phyloP scores from a whole-genome alignment of 805 yeast species.

The Saccharomyces paradoxus region DNA sequence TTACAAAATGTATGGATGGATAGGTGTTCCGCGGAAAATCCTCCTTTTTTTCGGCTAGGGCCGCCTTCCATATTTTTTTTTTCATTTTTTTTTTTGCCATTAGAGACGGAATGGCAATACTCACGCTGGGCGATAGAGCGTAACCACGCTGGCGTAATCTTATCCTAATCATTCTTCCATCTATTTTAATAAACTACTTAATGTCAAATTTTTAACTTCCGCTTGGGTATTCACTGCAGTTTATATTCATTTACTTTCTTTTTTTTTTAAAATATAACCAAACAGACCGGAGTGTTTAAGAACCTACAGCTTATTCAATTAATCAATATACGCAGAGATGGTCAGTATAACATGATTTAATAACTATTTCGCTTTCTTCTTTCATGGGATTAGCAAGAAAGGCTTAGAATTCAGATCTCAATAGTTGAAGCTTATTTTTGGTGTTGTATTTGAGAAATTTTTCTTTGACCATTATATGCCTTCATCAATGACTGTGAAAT shows the following conservation, averaged over 20 bases:
- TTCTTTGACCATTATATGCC: background rate
- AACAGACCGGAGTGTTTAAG: conserved; percentile 86
- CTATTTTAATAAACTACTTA: background rate
- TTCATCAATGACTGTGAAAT: background rate
- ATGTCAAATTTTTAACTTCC: background rate
- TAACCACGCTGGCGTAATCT: background rate
- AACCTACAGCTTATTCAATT: conserved; percentile 21
- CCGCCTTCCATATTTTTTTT: background rate
- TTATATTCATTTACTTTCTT: background rate
- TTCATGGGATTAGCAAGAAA: background rate
- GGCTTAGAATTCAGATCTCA: background rate
- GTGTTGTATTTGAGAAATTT: background rate
- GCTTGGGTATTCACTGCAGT: background rate
- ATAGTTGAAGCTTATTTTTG: background rate
- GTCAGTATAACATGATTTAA: conserved; percentile 52
- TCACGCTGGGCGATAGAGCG: background rate
- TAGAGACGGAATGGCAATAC: background rate
- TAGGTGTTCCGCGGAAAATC: background rate
- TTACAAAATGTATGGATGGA: background rate
- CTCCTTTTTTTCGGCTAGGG: background rate
- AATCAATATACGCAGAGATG: conserved; percentile 81
- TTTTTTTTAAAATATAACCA: conserved; percentile 3
- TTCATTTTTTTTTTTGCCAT: background rate
- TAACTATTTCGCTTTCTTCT: background rate
- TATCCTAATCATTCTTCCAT: background rate